A percentile compares a stretch with the other conserved stretches of the same genome.
These are phyloP conservation scores for Salvia rosmarinus DNA, from an alignment of 257 asterid genomes.

Conservation along the genomic window DNA sequence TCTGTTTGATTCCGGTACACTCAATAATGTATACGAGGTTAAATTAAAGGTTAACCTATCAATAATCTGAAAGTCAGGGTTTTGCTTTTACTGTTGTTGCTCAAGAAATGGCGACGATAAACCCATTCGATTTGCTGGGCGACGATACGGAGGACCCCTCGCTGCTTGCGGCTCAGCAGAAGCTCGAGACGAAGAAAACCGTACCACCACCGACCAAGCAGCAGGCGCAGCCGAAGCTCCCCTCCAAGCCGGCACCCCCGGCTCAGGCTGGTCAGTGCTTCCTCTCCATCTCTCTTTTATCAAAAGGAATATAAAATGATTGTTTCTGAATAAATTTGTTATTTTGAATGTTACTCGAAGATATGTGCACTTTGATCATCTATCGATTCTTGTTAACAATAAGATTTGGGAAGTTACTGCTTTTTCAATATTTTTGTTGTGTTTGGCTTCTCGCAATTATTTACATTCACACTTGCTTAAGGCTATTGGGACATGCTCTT, in stretches of 20 bases:
- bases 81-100: constrained; percentile 28
- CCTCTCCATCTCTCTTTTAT: background rate
- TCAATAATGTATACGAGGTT: constrained; percentile 37
- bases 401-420: background rate
- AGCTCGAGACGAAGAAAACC: constrained; percentile 58
- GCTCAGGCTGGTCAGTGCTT: constrained; percentile 60
- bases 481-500: too few species aligned
- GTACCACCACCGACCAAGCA: constrained; percentile 39
- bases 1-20: constrained; percentile 17
- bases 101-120: constrained; percentile 64
- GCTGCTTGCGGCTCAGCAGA: constrained; percentile 60
- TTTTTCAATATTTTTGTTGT: background rate
- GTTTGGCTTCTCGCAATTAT: background rate
- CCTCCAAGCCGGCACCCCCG: constrained; percentile 72
- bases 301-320: background rate
- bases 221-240: constrained; percentile 49
- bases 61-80: constrained; percentile 14
- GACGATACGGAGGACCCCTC: constrained; percentile 71
- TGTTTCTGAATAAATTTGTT: background rate
- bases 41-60: constrained; percentile 18
- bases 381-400: background rate
- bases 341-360: background rate
- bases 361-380: background rate
- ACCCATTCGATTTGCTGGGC: constrained; percentile 85
- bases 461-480: too few species aligned